Evolutionary conservation across 345 rosid genomes (phyloP).

Genomic region (Citrus sp.): DNA sequence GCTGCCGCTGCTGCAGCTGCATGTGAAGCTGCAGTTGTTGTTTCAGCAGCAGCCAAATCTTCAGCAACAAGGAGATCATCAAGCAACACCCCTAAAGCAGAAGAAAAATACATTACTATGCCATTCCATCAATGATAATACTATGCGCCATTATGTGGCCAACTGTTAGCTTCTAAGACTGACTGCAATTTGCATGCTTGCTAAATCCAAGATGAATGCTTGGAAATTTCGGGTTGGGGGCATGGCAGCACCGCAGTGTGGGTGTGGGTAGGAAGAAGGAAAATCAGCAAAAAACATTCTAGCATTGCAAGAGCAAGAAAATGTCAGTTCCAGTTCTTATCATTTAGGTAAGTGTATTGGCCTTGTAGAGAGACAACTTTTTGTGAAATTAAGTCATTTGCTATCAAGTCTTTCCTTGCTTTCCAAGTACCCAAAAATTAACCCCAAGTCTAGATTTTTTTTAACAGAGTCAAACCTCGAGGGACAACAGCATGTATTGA

Average conservation of each 20-base stretch:
- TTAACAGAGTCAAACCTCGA: background rate
- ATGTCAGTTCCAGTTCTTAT: background rate
- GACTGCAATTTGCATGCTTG: background rate
- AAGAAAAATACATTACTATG: slow-evolving; percentile 13
- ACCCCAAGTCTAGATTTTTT: background rate
- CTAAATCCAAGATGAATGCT: background rate
- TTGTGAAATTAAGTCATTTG: background rate
- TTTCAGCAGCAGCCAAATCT: slow-evolving; percentile 93
- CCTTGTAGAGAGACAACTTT: background rate
- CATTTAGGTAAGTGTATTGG: background rate
- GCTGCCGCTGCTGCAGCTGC: slow-evolving; percentile 94
- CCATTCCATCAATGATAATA: background rate
- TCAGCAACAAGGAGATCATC: slow-evolving; percentile 98
- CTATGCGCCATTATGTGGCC: background rate
- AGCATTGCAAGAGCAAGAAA: background rate
- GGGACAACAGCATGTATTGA: background rate
- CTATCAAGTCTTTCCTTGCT: background rate
- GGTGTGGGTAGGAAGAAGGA: background rate
- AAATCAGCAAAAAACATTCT: background rate
- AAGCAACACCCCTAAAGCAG: slow-evolving; percentile 78
- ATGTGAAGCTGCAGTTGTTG: slow-evolving; percentile 86
- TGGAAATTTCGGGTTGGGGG: background rate
- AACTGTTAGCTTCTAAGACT: background rate
- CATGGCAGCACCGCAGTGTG: background rate
- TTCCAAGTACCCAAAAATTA: background rate